phyloP scores from a whole-genome alignment of 768 basidiomycete genomes.

The Russula vinacea region DNA sequence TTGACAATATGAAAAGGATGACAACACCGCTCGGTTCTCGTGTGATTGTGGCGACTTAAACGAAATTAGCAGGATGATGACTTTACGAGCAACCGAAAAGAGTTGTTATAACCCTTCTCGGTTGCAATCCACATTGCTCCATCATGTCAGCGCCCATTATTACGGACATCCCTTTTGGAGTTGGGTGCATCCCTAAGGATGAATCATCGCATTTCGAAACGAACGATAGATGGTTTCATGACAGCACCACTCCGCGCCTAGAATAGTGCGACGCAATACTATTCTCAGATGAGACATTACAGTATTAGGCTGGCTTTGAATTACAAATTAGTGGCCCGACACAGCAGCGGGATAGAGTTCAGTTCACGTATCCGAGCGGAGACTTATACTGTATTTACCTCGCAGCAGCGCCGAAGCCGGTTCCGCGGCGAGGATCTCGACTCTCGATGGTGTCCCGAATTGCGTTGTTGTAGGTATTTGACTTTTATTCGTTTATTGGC shows the following conservation, averaged over 20 bases:
- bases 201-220: conserved; percentile 6
- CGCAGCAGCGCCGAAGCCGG: conserved; percentile 27
- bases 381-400: conserved; percentile 11
- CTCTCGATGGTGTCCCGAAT: conserved; percentile 14
- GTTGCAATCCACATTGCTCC: conserved; percentile 19
- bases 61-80: conserved; percentile 11
- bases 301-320: conserved; percentile 19
- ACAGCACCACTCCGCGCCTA: background rate
- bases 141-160: conserved; percentile 18
- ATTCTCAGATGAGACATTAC: conserved; percentile 8
- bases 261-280: conserved; percentile 10
- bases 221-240: conserved; percentile 15
- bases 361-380: conserved; percentile 20
- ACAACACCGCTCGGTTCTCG: conserved; percentile 2
- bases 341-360: conserved; percentile 3
- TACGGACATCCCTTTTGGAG: conserved; percentile 6
- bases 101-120: conserved; percentile 13
- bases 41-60: conserved; percentile 4
- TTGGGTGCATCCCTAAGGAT: conserved; percentile 2
- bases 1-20: background rate
- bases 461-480: conserved; percentile 13
- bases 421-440: conserved; percentile 28
- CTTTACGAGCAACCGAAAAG: conserved; percentile 17
- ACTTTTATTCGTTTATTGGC: conserved; percentile 18
- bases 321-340: conserved; percentile 13